These are phyloP conservation scores for Canna indica DNA, from an alignment of 176 grass and related monocot species.

Conservation along the genomic window DNA sequence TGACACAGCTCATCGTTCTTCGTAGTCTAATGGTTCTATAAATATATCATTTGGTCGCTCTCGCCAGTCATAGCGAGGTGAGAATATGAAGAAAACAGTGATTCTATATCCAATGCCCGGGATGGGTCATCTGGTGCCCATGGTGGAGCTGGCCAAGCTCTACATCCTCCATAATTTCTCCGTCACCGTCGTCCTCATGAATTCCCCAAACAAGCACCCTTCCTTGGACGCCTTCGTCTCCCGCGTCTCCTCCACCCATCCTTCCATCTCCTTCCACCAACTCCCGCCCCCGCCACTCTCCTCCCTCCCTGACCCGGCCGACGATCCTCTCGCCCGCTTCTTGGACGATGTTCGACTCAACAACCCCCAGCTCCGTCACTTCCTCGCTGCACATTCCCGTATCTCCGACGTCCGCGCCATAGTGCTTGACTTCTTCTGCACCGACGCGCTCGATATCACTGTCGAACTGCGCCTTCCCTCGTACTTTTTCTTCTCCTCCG, in stretches of 20 bases:
- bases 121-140: conserved; percentile 12
- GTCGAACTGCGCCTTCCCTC: background rate
- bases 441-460: background rate
- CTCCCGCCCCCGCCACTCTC: background rate
- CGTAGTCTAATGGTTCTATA: no score
- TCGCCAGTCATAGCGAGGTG: no score
- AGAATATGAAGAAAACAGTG: background rate
- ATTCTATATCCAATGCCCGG: background rate
- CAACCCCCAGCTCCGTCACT: background rate
- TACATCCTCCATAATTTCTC: background rate
- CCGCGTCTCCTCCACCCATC: background rate
- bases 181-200: conserved; percentile 5
- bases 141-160: conserved; percentile 17
- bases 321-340: background rate
- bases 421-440: background rate
- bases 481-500: background rate
- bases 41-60: no score
- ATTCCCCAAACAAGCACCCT: background rate
- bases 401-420: background rate
- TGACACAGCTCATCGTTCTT: no score
- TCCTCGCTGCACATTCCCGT: background rate
- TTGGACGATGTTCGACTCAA: background rate
- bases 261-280: background rate
- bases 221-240: background rate
- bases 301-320: background rate